phyloP scores from a whole-genome alignment of 2,329 filamentous ascomycete species.

The Stachybotrys echinatus region DNA sequence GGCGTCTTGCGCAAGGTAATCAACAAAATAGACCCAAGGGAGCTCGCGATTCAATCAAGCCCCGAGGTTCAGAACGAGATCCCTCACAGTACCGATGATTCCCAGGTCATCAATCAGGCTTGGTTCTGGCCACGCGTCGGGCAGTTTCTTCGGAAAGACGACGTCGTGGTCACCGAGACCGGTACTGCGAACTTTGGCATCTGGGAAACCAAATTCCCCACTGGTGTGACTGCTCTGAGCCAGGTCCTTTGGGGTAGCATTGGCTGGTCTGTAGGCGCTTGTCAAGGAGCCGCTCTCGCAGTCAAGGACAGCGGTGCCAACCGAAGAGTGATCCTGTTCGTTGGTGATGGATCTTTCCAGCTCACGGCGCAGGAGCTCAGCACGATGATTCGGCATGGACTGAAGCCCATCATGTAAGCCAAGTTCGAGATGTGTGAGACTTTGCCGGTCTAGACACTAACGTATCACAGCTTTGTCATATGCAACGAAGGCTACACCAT shows the following conservation, averaged over 20 bases:
- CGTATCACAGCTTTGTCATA: conserved; percentile 61
- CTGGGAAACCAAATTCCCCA: conserved; percentile 77
- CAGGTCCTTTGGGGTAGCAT: conserved; percentile 72
- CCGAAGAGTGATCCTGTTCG: conserved; percentile 72
- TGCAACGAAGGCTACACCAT: conserved; percentile 89
- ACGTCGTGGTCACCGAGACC: conserved; percentile 81
- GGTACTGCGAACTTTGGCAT: conserved; percentile 86
- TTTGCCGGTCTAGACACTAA: conserved; percentile 11
- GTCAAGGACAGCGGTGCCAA: conserved; percentile 57
- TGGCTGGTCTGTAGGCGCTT: conserved; percentile 55
- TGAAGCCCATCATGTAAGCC: conserved; percentile 71
- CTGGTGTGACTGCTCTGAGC: conserved; percentile 71
- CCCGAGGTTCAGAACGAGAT: conserved; percentile 50
- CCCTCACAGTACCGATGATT: conserved; percentile 30
- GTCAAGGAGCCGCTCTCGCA: conserved; percentile 65
- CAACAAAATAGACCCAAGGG: conserved; percentile 48
- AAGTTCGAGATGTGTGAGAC: neutral
- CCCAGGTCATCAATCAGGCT: conserved; percentile 55
- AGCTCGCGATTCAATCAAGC: conserved; percentile 50
- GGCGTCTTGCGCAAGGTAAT: conserved; percentile 70
- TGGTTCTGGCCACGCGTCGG: conserved; percentile 76
- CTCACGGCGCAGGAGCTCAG: conserved; percentile 78
- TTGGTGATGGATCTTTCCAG: conserved; percentile 86
- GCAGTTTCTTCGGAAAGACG: conserved; percentile 64
- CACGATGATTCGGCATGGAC: conserved; percentile 71